phyloP scores from a whole-genome alignment of 495 filamentous ascomycete species.

The Penicillium taxi region DNA sequence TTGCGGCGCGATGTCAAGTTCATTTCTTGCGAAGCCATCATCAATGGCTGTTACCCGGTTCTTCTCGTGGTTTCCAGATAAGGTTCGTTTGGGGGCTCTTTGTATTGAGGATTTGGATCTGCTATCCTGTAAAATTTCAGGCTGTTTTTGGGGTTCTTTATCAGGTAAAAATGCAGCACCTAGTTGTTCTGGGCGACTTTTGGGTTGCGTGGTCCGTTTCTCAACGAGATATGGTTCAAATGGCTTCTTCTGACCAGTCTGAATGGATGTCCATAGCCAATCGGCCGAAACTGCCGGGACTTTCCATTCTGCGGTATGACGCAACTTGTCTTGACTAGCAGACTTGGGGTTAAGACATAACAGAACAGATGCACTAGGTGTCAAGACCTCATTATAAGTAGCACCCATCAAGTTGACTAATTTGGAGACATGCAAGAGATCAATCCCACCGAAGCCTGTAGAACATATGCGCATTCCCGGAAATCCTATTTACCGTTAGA shows the following conservation, averaged over 20 bases:
- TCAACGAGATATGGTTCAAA: conserved; percentile 41
- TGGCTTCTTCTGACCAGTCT: conserved; percentile 41
- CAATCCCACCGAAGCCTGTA: conserved; percentile 75
- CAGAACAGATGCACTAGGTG: conserved; percentile 56
- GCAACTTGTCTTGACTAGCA: conserved; percentile 67
- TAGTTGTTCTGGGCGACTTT: conserved; percentile 15
- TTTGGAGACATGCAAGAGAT: conserved; percentile 75
- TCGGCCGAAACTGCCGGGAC: conserved; percentile 69
- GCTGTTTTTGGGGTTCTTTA: conserved; percentile 1
- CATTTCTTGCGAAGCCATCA: conserved; percentile 21
- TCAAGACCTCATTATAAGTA: conserved; percentile 67
- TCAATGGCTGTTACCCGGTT: conserved; percentile 9
- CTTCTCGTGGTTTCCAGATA: conserved; percentile 4
- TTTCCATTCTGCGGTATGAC: conserved; percentile 60
- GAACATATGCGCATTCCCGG: conserved; percentile 61
- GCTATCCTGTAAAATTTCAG: neutral
- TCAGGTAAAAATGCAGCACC: conserved; percentile 10
- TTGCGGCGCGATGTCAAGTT: conserved; percentile 21
- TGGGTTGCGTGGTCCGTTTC: conserved; percentile 21
- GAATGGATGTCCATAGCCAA: conserved; percentile 83
- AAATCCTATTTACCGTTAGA: conserved; percentile 45
- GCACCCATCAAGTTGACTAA: conserved; percentile 63
- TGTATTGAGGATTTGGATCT: neutral
- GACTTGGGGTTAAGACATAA: conserved; percentile 51
- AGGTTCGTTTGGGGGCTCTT: too few relatives aligned